A percentile compares a stretch with the other conserved stretches of the same genome.
These are phyloP conservation scores for Dioscorea alata DNA, from an alignment of 106 monocot genomes.

Conservation along the genomic window DNA sequence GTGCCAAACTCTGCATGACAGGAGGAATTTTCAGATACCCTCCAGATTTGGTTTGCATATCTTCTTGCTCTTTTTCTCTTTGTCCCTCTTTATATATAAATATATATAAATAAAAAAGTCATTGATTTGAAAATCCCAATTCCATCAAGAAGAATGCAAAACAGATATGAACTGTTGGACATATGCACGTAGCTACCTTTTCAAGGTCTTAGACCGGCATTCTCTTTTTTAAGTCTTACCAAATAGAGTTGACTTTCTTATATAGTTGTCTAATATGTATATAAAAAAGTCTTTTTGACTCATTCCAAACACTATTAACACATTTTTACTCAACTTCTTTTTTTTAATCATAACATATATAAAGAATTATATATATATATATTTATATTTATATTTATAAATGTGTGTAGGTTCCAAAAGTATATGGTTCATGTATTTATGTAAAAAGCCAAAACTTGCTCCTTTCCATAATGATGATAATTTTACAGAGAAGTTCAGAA, in stretches of 20 bases:
- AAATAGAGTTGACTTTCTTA: background rate
- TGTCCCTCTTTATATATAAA: background rate
- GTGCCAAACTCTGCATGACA: background rate
- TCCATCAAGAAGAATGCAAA: background rate
- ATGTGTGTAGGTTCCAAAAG: background rate
- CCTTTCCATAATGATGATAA: background rate
- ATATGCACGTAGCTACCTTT: no score
- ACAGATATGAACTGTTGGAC: background rate
- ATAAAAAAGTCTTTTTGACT: no score
- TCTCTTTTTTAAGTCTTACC: background rate
- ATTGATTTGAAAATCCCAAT: slow-evolving; percentile 5
- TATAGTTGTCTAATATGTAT: no score
- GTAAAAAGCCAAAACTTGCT: background rate
- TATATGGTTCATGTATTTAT: background rate
- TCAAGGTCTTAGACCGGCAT: background rate
- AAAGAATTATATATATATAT: no score
- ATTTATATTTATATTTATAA: background rate
- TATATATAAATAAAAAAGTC: background rate
- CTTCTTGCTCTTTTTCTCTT: background rate
- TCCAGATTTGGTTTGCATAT: background rate
- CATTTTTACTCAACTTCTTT: background rate
- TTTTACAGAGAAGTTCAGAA: background rate
- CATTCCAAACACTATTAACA: background rate
- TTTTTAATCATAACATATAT: background rate
- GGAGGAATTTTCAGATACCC: slow-evolving; percentile 4